Conservation (phyloP, 495 filamentous ascomycete genomes). For the Penicillium paradoxum region DNA sequence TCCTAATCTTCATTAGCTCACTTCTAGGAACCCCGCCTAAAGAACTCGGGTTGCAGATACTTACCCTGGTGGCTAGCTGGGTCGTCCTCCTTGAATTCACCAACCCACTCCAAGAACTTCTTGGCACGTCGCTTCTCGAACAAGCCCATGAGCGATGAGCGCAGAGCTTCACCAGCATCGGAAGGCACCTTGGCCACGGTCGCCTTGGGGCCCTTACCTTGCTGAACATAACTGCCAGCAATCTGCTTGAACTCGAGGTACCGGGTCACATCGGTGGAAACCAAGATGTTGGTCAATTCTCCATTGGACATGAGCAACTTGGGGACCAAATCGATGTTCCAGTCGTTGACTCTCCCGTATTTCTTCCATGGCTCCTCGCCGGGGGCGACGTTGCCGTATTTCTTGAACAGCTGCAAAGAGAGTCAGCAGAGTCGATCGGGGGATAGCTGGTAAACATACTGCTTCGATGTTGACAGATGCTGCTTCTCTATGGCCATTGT, state of each 20-base stretch:
- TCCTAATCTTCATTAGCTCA: slow-evolving; percentile 50
- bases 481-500: slow-evolving; percentile 61
- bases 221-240: slow-evolving; percentile 95
- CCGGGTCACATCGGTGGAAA: slow-evolving; percentile 92
- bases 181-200: slow-evolving; percentile 96
- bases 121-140: slow-evolving; percentile 98
- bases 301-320: slow-evolving; percentile 98
- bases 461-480: slow-evolving; percentile 92
- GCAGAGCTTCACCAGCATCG: slow-evolving; percentile 83
- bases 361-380: slow-evolving; percentile 97
- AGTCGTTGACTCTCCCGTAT: slow-evolving; percentile 93
- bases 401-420: slow-evolving; percentile 75
- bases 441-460: slow-evolving; percentile 45
- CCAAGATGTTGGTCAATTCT: slow-evolving; percentile 95
- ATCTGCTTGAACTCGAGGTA: slow-evolving; percentile 99
- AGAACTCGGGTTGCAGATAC: slow-evolving; percentile 16
- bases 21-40: neutral
- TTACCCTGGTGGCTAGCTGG: slow-evolving; percentile 80
- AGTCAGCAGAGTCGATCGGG: slow-evolving; percentile 9
- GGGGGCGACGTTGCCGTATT: slow-evolving; percentile 74
- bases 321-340: slow-evolving; percentile 98
- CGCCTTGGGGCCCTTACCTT: slow-evolving; percentile 70
- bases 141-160: slow-evolving; percentile 90
- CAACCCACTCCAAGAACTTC: slow-evolving; percentile 96
- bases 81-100: slow-evolving; percentile 80